phyloP scores from a whole-genome alignment of 202 grass and related monocot genomes.

The Panicum hallii region DNA sequence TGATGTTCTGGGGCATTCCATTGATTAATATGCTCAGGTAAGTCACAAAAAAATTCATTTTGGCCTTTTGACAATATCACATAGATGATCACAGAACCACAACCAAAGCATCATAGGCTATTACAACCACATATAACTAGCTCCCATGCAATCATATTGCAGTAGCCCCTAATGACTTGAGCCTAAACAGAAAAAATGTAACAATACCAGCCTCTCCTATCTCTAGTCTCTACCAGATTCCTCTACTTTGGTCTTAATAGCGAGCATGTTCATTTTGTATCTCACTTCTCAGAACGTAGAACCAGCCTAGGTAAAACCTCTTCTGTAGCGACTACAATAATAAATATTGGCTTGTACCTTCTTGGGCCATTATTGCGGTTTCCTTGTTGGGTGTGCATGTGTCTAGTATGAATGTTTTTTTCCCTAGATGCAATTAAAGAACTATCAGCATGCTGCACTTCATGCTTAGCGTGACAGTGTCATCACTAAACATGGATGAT shows the following conservation, averaged over 20 bases:
- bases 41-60: neutral
- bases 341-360: neutral
- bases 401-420: too few relatives aligned
- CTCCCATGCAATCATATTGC: neutral
- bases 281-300: too few relatives aligned
- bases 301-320: neutral
- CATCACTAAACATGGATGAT: too few relatives aligned
- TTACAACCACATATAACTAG: neutral
- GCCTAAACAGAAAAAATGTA: neutral
- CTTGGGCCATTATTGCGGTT: neutral
- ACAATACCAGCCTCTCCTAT: neutral
- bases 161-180: neutral
- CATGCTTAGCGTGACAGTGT: too few relatives aligned
- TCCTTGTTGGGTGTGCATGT: neutral
- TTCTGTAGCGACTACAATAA: neutral
- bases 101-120: neutral
- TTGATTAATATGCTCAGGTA: neutral
- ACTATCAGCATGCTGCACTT: too few relatives aligned
- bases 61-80: neutral
- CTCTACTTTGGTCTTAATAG: neutral
- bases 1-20: neutral
- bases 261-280: neutral
- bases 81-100: neutral
- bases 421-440: too few relatives aligned
- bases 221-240: neutral